Conservation (phyloP, 192 early-diverging fungal genomes). For the Backusella parvicylindrica region DNA sequence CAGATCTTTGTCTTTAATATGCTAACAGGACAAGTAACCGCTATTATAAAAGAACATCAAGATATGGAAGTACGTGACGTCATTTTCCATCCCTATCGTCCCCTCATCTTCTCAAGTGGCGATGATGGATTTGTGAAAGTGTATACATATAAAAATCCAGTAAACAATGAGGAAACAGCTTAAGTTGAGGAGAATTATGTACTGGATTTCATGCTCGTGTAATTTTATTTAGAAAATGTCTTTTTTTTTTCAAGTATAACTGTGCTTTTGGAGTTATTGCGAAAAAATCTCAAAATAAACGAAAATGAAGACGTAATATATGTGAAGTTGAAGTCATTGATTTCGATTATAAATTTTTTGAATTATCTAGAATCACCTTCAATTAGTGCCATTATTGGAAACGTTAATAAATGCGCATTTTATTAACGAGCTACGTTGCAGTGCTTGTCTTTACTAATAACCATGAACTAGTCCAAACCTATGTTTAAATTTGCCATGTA, state of each 20-base stretch:
- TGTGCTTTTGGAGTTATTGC: too few relatives aligned
- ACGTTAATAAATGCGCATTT: too few relatives aligned
- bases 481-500: too few relatives aligned
- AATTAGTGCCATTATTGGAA: too few relatives aligned
- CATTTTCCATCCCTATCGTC: slow-evolving; percentile 79
- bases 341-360: too few relatives aligned
- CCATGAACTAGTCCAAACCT: too few relatives aligned
- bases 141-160: slow-evolving; percentile 45
- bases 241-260: not conserved
- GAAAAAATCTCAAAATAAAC: too few relatives aligned
- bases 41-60: slow-evolving; percentile 84
- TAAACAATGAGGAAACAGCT: not conserved
- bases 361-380: too few relatives aligned
- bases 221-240: not conserved
- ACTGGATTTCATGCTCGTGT: not conserved
- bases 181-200: not conserved
- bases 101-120: slow-evolving; percentile 78
- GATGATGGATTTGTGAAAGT: slow-evolving; percentile 76
- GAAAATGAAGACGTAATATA: too few relatives aligned
- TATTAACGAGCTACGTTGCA: too few relatives aligned
- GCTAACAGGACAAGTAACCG: slow-evolving; percentile 69
- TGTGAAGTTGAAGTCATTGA: too few relatives aligned
- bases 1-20: slow-evolving; percentile 84
- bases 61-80: slow-evolving; percentile 93
- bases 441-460: too few relatives aligned